Evolutionary conservation across 208 protist genomes (phyloP).

Genomic region (Leishmania lainsoni): DNA sequence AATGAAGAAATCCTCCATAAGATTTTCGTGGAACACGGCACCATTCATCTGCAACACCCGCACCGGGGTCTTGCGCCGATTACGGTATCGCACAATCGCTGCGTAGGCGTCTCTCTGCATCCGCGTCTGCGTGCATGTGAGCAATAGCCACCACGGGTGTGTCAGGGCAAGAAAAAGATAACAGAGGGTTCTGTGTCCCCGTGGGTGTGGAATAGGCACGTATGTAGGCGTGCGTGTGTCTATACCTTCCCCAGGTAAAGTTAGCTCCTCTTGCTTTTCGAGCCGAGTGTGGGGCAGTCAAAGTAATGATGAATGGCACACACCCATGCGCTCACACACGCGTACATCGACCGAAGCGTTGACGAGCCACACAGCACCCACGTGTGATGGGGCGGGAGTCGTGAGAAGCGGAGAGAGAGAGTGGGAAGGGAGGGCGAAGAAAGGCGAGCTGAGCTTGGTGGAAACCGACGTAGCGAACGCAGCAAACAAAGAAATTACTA

Average conservation of each 20-base stretch:
- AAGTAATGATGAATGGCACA: background rate
- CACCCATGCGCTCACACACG: background rate
- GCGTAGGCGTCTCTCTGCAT: constrained; percentile 88
- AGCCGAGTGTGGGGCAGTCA: background rate
- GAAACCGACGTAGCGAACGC: background rate
- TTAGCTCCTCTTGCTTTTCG: background rate
- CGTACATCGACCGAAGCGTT: too few relatives aligned
- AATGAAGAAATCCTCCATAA: constrained; percentile 65
- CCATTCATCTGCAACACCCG: constrained; percentile 78
- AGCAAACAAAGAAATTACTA: background rate
- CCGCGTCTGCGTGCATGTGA: background rate
- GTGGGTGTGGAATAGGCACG: background rate
- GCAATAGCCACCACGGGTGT: background rate
- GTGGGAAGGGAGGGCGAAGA: background rate
- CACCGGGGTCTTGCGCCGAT: constrained; percentile 58
- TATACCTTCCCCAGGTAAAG: background rate
- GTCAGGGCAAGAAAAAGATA: constrained; percentile 1
- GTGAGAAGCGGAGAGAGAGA: background rate
- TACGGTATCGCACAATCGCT: constrained; percentile 52
- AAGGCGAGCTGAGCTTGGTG: background rate
- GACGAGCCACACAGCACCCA: background rate
- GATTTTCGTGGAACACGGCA: constrained; percentile 57
- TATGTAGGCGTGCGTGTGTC: background rate
- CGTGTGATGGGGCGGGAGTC: background rate
- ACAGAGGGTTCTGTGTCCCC: background rate